Evolutionary conservation across 1,284 basidiomycete genomes (phyloP), one percentile per base, ranked within the genome.

Genomic region (Austropuccinia psidii): DNA sequence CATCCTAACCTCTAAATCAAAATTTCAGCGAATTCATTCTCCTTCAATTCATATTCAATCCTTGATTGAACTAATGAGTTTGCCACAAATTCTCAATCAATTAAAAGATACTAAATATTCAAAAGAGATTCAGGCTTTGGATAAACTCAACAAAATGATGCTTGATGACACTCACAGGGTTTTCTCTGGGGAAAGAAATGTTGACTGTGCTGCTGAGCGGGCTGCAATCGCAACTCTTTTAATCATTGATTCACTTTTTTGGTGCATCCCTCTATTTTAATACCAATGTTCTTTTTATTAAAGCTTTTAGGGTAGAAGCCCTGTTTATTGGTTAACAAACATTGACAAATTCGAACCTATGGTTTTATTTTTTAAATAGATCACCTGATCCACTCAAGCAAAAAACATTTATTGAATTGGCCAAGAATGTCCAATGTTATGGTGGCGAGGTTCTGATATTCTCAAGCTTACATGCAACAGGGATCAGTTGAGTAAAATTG

Each of bases 61-160:
- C 78, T 83, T 99, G 52, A 88, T 95, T 58, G 94, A 98, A 78
- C 92, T 97, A 13, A 82, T 99, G 77, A 89, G 93, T 78, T 95
- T 58, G 4, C 69, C 69, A 35, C 55, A 72, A 24, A 72, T 72
- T 31, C 82, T 84, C 4, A 81, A 86, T 3, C 91, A 90, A 77
- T 82, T 98, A 67, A 94, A 95, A 80, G 95, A 98, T 77, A 97
- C 96, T 17, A 98, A 98, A 80, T 99, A 98, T 82, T 93, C 96
- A 0, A 85, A 90, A 65, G 96, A 98, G 82, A 94, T 93, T 4
- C 85, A 92, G 49, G 87, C 91, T 81, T 83, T 97, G 2, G 93
- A 96, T 81, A 93, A 86, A 92, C 62, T 72, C 11, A 37, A 72
- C 13, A 72, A 72, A 50, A 98, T 95, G 90, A 85, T 98, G 13